Evolutionary conservation across 83 land plant genomes (phyloP).

Genomic region (Diphasiastrum complanatum): DNA sequence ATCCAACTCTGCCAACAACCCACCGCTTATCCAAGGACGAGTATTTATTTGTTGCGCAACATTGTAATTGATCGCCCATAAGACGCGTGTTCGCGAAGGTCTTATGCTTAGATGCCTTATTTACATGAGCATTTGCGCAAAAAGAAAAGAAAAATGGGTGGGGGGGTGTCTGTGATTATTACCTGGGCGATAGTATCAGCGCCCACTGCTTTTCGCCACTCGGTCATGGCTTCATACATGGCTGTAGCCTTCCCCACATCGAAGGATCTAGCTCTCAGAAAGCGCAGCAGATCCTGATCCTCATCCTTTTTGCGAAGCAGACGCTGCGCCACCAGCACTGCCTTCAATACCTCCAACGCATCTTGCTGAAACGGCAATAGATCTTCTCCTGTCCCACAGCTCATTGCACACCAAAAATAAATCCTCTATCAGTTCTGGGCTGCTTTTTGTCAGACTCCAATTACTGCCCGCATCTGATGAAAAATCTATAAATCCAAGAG

Average conservation of each 20-base stretch:
- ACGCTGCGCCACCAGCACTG: constrained; percentile 19
- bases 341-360: constrained; percentile 14
- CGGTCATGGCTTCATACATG: constrained; percentile 42
- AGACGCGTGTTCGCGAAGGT: too few relatives aligned
- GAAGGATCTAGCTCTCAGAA: constrained; percentile 37
- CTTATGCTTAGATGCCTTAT: too few relatives aligned
- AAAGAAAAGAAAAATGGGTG: background rate
- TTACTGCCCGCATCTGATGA: too few relatives aligned
- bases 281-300: constrained; percentile 29
- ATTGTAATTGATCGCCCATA: too few relatives aligned
- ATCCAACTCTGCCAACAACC: too few relatives aligned
- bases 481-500: too few relatives aligned
- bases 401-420: too few relatives aligned
- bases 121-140: too few relatives aligned
- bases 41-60: too few relatives aligned
- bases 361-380: constrained; percentile 28
- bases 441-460: too few relatives aligned
- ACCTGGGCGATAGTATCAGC: constrained; percentile 38
- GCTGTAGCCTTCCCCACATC: constrained; percentile 36
- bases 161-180: background rate
- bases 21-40: too few relatives aligned
- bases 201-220: constrained; percentile 35
- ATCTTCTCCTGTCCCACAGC: constrained; percentile 14
- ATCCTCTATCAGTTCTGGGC: too few relatives aligned
- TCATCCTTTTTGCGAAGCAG: constrained; percentile 14